phyloP scores from a whole-genome alignment of 345 rosid species.

The Corchorus olitorius region DNA sequence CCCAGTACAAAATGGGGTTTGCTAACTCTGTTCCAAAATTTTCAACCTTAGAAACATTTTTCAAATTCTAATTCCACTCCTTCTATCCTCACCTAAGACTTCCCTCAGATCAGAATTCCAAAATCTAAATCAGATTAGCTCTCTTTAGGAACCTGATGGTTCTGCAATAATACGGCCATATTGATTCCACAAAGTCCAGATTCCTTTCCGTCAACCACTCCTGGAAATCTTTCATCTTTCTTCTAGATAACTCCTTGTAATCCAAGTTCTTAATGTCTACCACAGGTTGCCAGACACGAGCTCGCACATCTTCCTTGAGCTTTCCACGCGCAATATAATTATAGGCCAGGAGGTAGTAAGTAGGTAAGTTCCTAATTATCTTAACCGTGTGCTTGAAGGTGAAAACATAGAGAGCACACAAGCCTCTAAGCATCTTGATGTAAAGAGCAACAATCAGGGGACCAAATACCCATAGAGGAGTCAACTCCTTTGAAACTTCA shows the following conservation, averaged over 20 bases:
- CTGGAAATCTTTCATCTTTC: slow-evolving; percentile 54
- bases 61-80: slow-evolving; percentile 18
- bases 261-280: slow-evolving; percentile 60
- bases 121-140: slow-evolving; percentile 68
- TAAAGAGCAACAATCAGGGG: slow-evolving; percentile 69
- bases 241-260: slow-evolving; percentile 57
- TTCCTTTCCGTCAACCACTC: slow-evolving; percentile 69
- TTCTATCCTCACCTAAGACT: slow-evolving; percentile 18
- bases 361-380: slow-evolving; percentile 56
- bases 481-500: slow-evolving; percentile 78
- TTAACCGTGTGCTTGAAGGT: slow-evolving; percentile 66
- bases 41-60: slow-evolving; percentile 13
- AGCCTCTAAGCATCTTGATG: slow-evolving; percentile 63
- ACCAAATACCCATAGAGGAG: slow-evolving; percentile 83
- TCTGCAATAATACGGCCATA: slow-evolving; percentile 97
- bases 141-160: slow-evolving; percentile 91
- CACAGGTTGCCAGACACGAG: slow-evolving; percentile 55
- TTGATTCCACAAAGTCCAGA: slow-evolving; percentile 76
- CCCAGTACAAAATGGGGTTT: slow-evolving; percentile 41
- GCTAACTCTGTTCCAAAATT: slow-evolving; percentile 29
- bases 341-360: slow-evolving; percentile 49
- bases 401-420: slow-evolving; percentile 72
- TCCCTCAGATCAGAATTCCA: slow-evolving; percentile 10
- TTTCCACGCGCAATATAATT: slow-evolving; percentile 59
- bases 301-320: slow-evolving; percentile 56